A percentile compares a stretch with the other conserved stretches of the same genome.
phyloP scores from a whole-genome alignment of 768 basidiomycete genomes.

The Boletus barrowsii region DNA sequence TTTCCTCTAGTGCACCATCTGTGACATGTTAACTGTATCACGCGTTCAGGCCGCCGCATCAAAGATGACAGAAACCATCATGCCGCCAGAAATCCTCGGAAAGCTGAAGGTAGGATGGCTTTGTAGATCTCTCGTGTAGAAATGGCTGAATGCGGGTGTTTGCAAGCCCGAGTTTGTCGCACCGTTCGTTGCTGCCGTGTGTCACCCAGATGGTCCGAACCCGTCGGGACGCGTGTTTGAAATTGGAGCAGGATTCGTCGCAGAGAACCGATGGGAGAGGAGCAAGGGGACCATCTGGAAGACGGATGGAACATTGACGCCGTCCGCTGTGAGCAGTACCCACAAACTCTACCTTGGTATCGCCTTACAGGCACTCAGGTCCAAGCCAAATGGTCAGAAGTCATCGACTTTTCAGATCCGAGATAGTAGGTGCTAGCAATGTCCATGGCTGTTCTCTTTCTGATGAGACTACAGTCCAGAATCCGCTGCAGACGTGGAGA shows the following conservation, averaged over 20 bases:
- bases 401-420: slow-evolving; percentile 75
- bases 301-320: slow-evolving; percentile 87
- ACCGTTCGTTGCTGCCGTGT: slow-evolving; percentile 85
- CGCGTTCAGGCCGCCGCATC: slow-evolving; percentile 76
- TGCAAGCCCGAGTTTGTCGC: slow-evolving; percentile 81
- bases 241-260: slow-evolving; percentile 88
- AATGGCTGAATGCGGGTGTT: not conserved
- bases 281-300: slow-evolving; percentile 86
- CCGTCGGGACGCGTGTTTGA: slow-evolving; percentile 85
- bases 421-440: slow-evolving; percentile 51
- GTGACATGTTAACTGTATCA: not conserved
- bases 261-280: slow-evolving; percentile 92
- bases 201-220: slow-evolving; percentile 79
- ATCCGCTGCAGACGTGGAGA: slow-evolving; percentile 59
- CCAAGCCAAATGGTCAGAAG: slow-evolving; percentile 76
- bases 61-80: slow-evolving; percentile 91
- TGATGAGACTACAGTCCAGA: slow-evolving; percentile 50
- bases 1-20: not conserved
- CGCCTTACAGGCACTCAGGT: slow-evolving; percentile 44
- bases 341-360: not conserved
- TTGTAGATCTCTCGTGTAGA: not conserved
- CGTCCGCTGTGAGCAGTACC: slow-evolving; percentile 71
- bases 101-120: slow-evolving; percentile 59
- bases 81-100: slow-evolving; percentile 93
- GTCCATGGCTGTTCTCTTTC: not conserved